Evolutionary conservation across 2,329 filamentous ascomycete species (phyloP).

Genomic region (Diplocarpon mali): DNA sequence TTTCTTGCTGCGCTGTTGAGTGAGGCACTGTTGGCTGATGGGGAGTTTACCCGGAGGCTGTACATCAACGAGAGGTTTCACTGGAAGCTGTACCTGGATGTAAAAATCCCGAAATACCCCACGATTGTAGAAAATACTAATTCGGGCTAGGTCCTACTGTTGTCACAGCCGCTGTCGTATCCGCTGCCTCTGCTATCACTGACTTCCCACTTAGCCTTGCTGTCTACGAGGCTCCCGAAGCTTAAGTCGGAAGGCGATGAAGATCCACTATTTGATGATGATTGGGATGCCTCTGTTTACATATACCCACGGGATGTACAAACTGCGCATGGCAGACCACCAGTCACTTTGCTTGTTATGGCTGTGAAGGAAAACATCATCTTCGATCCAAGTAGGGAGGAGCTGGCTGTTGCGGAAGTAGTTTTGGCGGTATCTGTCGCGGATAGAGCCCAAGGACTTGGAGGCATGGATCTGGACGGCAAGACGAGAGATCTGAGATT

Average conservation of each 20-base stretch:
- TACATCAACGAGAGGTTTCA: conserved; percentile 88
- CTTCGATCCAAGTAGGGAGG: conserved; percentile 85
- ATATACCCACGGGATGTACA: conserved; percentile 44
- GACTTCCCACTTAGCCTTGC: conserved; percentile 85
- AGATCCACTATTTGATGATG: conserved; percentile 94
- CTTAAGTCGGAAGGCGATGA: conserved; percentile 86
- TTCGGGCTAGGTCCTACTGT: conserved; percentile 64
- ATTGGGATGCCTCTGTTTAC: conserved; percentile 76
- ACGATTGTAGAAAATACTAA: neutral
- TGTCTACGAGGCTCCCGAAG: conserved; percentile 73
- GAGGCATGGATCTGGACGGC: conserved; percentile 31
- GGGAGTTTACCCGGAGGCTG: conserved; percentile 57
- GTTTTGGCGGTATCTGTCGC: conserved; percentile 77
- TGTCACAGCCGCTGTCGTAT: conserved; percentile 87
- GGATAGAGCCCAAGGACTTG: conserved; percentile 28
- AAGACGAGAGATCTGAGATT: conserved; percentile 39
- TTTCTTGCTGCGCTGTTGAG: conserved; percentile 81
- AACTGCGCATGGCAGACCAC: conserved; percentile 45
- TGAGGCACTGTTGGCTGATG: conserved; percentile 71
- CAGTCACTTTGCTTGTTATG: conserved; percentile 84
- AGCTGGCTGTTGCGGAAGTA: conserved; percentile 84
- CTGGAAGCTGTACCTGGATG: conserved; percentile 93
- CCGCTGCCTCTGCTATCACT: conserved; percentile 86
- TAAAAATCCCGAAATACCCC: conserved; percentile 29
- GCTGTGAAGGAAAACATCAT: conserved; percentile 79